Conservation (phyloP, 208 protist species). For the Leptomonas pyrrhocoris region DNA sequence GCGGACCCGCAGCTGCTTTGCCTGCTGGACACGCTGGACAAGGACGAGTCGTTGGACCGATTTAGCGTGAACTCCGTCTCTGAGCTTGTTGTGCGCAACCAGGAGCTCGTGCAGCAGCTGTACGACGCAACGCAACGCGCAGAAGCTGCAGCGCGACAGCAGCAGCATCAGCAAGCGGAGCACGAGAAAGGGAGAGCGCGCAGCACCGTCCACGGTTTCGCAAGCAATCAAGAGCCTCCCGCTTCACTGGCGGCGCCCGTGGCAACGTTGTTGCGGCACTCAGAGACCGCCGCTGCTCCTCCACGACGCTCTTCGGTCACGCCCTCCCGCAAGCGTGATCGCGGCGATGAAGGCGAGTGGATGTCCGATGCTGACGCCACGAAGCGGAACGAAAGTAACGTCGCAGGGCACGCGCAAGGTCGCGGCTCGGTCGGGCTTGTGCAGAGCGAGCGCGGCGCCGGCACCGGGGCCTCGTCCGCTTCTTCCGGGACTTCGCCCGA, state of each 20-base stretch:
- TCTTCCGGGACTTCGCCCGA: background rate
- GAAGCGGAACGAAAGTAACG: background rate
- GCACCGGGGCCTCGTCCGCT: background rate
- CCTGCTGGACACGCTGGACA: slow-evolving; percentile 55
- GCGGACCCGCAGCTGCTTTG: slow-evolving; percentile 40
- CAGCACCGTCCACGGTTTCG: background rate
- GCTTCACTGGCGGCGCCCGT: slow-evolving; percentile 15
- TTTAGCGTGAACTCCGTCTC: slow-evolving; percentile 72
- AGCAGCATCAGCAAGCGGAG: slow-evolving; percentile 5
- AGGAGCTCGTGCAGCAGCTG: slow-evolving; percentile 76
- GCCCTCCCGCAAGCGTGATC: slow-evolving; percentile 7
- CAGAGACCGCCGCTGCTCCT: background rate
- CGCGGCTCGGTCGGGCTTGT: slow-evolving; percentile 3
- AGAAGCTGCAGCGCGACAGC: slow-evolving; percentile 23
- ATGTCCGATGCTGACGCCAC: background rate
- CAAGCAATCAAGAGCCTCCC: background rate
- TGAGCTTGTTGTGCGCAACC: slow-evolving; percentile 75
- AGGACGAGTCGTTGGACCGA: slow-evolving; percentile 61
- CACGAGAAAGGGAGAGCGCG: slow-evolving; percentile 27
- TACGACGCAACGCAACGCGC: slow-evolving; percentile 58
- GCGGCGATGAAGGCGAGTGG: background rate
- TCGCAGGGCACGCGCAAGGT: background rate
- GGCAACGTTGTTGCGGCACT: slow-evolving; percentile 12
- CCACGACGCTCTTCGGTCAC: background rate
- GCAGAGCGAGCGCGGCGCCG: slow-evolving; percentile 4